Conservation (phyloP, 2,329 filamentous ascomycete species). For the Boeremia lycopersici region DNA sequence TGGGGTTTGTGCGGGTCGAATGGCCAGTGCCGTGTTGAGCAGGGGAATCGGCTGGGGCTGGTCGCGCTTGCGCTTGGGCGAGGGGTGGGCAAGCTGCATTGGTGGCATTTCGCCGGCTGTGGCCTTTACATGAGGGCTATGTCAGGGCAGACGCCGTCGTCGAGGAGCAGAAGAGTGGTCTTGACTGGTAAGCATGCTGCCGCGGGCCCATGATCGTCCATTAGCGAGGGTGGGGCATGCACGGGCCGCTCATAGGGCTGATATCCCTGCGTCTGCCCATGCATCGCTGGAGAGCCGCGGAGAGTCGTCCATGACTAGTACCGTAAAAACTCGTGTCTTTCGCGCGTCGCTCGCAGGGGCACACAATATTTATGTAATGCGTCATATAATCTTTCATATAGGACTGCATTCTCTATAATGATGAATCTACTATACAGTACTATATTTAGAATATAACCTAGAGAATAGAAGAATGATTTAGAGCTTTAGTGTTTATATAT, state of each 20-base stretch:
- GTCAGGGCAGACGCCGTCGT: background rate
- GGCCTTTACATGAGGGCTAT: conserved; percentile 33
- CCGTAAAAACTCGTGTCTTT: no score
- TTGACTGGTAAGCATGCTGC: conserved; percentile 9
- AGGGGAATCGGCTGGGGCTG: conserved; percentile 36
- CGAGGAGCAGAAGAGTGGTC: conserved; percentile 6
- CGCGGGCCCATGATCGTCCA: conserved; percentile 18
- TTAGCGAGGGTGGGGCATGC: conserved; percentile 24
- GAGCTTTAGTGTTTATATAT: no score
- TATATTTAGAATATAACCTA: no score
- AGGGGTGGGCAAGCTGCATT: conserved; percentile 42
- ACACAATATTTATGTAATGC: no score
- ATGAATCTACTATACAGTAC: no score
- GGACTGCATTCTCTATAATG: no score
- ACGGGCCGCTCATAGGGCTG: conserved; percentile 24
- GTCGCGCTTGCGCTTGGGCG: conserved; percentile 49
- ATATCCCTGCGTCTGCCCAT: conserved; percentile 8
- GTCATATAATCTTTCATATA: no score
- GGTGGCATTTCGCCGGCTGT: conserved; percentile 40
- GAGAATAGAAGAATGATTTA: no score
- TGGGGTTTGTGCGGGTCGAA: conserved; percentile 35
- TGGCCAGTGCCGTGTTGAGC: conserved; percentile 38
- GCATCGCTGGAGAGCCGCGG: conserved; percentile 6
- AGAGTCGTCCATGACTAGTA: conserved; percentile 6
- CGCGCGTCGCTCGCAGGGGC: no score